Evolutionary conservation across 768 basidiomycete genomes (phyloP).

Genomic region (Auricularia cornea): DNA sequence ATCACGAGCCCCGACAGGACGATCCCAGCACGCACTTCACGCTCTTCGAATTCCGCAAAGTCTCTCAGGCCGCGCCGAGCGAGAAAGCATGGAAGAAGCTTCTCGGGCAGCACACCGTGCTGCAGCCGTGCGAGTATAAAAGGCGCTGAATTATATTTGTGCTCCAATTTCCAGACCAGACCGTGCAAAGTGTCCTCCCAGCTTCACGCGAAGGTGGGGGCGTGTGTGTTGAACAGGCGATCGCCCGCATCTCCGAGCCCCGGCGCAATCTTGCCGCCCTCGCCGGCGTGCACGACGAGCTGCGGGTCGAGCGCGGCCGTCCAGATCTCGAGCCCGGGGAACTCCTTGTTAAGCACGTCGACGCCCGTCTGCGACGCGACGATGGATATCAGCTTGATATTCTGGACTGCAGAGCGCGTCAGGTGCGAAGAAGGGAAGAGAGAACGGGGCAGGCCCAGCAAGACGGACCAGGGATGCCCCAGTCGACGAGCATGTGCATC

Average conservation of each 20-base stretch:
- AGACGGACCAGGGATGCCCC: conserved; percentile 62
- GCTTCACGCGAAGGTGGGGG: background rate
- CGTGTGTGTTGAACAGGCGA: conserved; percentile 64
- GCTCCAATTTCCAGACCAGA: too few species aligned
- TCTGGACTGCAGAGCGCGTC: background rate
- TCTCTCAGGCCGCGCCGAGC: conserved; percentile 34
- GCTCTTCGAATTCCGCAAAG: conserved; percentile 71
- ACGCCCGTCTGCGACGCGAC: conserved; percentile 51
- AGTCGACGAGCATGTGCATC: conserved; percentile 73
- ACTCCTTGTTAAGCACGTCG: conserved; percentile 48
- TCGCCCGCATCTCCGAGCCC: conserved; percentile 91
- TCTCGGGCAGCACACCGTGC: conserved; percentile 41
- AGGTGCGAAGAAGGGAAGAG: background rate
- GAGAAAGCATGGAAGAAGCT: conserved; percentile 56
- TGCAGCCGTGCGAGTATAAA: conserved; percentile 93
- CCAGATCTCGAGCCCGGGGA: conserved; percentile 89
- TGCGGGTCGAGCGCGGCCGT: conserved; percentile 70
- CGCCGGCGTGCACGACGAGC: conserved; percentile 36
- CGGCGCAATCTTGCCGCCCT: conserved; percentile 74
- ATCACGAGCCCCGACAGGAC: too few species aligned
- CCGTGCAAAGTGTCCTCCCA: too few species aligned
- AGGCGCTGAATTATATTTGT: conserved; percentile 42
- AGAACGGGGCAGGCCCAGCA: background rate
- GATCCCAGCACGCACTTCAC: conserved; percentile 78
- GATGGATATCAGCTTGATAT: background rate